Base-by-base conservation (phyloP, 2,329 filamentous ascomycete species). In the Epicoccum sorghinum region DNA sequence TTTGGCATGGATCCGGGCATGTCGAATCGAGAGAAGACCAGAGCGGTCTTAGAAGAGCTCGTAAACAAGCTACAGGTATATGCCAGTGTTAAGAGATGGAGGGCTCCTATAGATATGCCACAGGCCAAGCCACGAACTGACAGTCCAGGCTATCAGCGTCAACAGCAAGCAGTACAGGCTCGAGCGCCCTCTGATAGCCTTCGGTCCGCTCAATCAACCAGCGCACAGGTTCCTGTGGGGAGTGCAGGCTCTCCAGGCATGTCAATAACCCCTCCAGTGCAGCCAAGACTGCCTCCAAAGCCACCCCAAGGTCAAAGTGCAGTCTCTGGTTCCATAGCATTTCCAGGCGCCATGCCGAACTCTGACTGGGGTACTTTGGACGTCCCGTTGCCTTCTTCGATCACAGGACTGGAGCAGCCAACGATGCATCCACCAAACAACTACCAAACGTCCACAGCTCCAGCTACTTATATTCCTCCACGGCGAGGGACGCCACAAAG, bases 41-140 rank as follows among this genome's bases (percentile, higher is more conserved):
- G 83, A 27, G 78, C 80, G 18, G 82, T 92, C 1, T 74, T 91
- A 29, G 77, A 78, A 8, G 87, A 90, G 55, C 78, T 91, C 33
- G 77, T 83, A 60, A 80, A 82, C 33, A 85, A 87, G 60, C 84
- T 84, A 29, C 79, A 81, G 12, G 75, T 83, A 3, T 89, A 88
- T 64, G 80, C 83, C 62, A 77, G 75, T 23, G 80, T 86, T 75
- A 81, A 86, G 35, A 84, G 83, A 57, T 79, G 84, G 68, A 77
- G 83, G 13, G 82, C 82, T 1, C 83, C 84, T 0, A 79, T 72
- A 4, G 72, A 70, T 37, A 79, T 81, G 56, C 68, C 75, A 7
- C 73, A 63, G 13, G 51, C 57, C 14, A 62, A 61, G 3, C 59
- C 58, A 67, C 68, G 45, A 65, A 70, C 43, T 70, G 76, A 75